phyloP scores from a whole-genome alignment of 2,329 filamentous ascomycete species.

The Colletotrichum plurivorum region DNA sequence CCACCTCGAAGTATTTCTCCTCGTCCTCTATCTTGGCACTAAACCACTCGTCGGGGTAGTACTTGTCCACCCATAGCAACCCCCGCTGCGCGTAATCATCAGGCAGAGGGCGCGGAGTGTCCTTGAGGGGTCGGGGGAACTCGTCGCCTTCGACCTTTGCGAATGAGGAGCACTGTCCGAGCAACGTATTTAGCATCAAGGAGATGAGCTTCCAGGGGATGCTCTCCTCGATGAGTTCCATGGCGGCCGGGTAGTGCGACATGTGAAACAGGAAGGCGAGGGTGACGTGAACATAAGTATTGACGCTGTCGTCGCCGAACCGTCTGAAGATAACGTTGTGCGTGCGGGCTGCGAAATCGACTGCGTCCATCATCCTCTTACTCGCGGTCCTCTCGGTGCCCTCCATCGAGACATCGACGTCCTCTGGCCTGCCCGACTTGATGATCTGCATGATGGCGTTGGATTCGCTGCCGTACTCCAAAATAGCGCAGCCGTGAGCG shows the following conservation, averaged over 20 bases:
- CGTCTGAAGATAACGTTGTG: neutral
- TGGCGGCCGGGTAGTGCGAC: constrained; percentile 56
- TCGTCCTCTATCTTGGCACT: constrained; percentile 73
- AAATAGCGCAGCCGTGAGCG: constrained; percentile 65
- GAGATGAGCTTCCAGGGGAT: constrained; percentile 69
- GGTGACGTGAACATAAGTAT: constrained; percentile 74
- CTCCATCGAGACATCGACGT: neutral
- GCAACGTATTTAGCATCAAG: constrained; percentile 55
- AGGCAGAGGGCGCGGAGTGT: constrained; percentile 69
- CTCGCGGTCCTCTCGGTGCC: neutral
- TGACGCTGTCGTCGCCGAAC: constrained; percentile 69
- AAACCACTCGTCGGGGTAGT: constrained; percentile 74
- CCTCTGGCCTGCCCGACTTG: neutral
- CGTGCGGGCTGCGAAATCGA: constrained; percentile 54
- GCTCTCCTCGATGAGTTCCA: constrained; percentile 57
- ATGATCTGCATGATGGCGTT: constrained; percentile 14
- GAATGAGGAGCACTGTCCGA: constrained; percentile 31
- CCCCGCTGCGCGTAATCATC: constrained; percentile 80
- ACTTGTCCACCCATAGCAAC: constrained; percentile 70
- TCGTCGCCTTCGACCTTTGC: constrained; percentile 47
- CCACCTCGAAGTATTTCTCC: constrained; percentile 73
- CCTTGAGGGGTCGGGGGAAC: constrained; percentile 63
- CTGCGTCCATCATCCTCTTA: constrained; percentile 70
- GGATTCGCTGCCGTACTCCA: constrained; percentile 62
- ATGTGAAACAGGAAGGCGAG: constrained; percentile 71